A percentile compares a stretch with the other conserved stretches of the same genome.
phyloP scores from a whole-genome alignment of 108 stramenopile species.

The Pseudonitzschia multistriata region DNA sequence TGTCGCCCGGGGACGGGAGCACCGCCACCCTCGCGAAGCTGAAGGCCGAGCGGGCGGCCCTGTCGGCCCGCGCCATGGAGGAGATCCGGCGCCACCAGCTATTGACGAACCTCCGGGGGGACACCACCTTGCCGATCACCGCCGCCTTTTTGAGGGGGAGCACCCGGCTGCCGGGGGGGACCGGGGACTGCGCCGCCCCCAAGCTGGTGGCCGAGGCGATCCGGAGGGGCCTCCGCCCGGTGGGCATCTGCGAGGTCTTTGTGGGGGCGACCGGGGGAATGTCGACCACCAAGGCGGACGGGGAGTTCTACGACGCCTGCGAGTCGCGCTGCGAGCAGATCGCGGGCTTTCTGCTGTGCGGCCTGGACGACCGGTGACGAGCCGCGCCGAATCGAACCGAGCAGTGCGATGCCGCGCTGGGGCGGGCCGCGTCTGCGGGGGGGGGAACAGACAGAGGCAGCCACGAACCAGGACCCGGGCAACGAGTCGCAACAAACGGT shows the following conservation, averaged over 20 bases:
- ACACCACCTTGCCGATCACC: background rate
- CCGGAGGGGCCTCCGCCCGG: background rate
- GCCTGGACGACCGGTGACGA: background rate
- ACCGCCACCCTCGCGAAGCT: background rate
- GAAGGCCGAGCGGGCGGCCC: background rate
- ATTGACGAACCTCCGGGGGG: background rate
- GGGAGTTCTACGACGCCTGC: background rate
- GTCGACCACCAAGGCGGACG: slow-evolving; percentile 8
- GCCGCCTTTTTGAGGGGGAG: background rate
- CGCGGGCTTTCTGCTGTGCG: slow-evolving; percentile 3
- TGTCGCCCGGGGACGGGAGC: background rate
- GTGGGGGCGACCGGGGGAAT: slow-evolving; percentile 12
- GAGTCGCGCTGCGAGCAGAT: background rate
- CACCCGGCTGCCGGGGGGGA: slow-evolving; percentile 3
- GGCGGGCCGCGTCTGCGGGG: too few relatives aligned
- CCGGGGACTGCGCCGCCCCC: slow-evolving; percentile 9
- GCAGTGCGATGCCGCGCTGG: too few relatives aligned
- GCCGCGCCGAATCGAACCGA: background rate
- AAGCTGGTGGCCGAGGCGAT: background rate
- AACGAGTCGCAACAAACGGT: too few relatives aligned
- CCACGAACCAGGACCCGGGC: too few relatives aligned
- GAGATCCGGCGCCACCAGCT: background rate
- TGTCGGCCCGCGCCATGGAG: background rate
- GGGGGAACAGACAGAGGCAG: too few relatives aligned
- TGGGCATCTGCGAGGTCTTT: background rate